Evolutionary conservation across 2,329 filamentous ascomycete species (phyloP), one percentile per base, ranked within the genome.

Genomic region (Penicillium psychrosexuale): DNA sequence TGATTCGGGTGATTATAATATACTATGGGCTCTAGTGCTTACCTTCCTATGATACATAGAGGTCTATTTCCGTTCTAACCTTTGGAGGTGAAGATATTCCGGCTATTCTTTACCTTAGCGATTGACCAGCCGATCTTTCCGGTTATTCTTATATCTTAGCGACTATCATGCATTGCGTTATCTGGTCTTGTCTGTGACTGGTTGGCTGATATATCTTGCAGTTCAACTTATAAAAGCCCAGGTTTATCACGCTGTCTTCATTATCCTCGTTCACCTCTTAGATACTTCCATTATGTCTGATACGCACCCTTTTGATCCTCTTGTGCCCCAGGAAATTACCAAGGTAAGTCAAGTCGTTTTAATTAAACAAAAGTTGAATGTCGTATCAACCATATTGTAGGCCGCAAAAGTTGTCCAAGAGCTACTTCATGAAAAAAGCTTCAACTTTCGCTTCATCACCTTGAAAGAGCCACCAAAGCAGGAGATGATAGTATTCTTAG

Each of bases 401-500:
- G 67, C 27, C 61, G 72, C 46, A 57, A 19, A 28, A 17, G 55
- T 68, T 45, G 74, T 76, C 0, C 71, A 73, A 2, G 64, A 71
- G 37, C 56, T 69, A 2, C 70, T 77, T 5, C 65, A 68, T 2
- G 67, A 63, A 3, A 55, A 68, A 0, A 69, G 60, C 1, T 60
- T 69, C 8, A 73, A 75, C 52, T 84, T 83, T 60, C 75, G 80
- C 3, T 75, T 79, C 51, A 78, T 82, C 56, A 80, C 78, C 0
- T 72, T 84, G 9, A 66, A 66, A 13, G 81, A 84, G 56, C 81
- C 80, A 0, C 66, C 70, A 1, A 84, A 84, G 66, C 64, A 69
- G n/a, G 67, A 74, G 15, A 74, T 83, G 71, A 58, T 78, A 5
- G 53, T 51, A 0, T 83, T 75, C 51, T 69, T 84, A 0, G 75